phyloP scores from a whole-genome alignment of 176 grass and related monocot species.

The Triticum aestivum region IWGSC_CS_RefSeq_v2.1 NC_057807.1:442342804-442343303 shows the following conservation, averaged over 20 bases:
- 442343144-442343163: background rate
- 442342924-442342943: slow-evolving; percentile 1
- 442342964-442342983: background rate
- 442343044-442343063: background rate
- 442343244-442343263: background rate
- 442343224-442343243: background rate
- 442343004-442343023: background rate
- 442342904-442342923: background rate
- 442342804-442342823: background rate
- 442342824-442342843: background rate
- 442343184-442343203: background rate
- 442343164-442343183: background rate
- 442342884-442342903: background rate
- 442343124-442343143: background rate
- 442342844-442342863: background rate
- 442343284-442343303: background rate
- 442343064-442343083: background rate
- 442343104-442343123: background rate
- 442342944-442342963: background rate
- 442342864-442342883: background rate
- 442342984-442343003: background rate
- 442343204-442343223: background rate
- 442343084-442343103: background rate
- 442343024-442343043: background rate
- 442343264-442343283: background rate